Evolutionary conservation across 306 rosid genomes (phyloP).

Genomic region (Potentilla sterilis): DNA sequence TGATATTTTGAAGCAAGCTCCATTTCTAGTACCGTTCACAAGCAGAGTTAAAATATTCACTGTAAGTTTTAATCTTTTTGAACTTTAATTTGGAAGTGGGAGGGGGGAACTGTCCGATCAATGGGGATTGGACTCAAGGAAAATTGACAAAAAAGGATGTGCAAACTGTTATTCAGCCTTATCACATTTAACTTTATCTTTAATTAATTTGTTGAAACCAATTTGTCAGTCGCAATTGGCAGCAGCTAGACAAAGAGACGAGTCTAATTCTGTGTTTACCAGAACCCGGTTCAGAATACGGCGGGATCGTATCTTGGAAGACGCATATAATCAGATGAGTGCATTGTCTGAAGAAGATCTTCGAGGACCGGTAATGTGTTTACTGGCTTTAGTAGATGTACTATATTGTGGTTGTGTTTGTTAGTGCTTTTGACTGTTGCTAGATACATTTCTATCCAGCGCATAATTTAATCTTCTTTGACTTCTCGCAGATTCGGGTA

Average conservation of each 20-base stretch:
- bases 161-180: background rate
- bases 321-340: conserved; percentile 93
- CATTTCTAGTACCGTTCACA: conserved; percentile 93
- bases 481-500: conserved; percentile 74
- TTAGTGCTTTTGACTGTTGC: conserved; percentile 12
- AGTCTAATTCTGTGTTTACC: conserved; percentile 60
- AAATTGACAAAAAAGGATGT: background rate
- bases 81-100: conserved; percentile 19
- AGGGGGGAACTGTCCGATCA: background rate
- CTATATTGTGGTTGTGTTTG: background rate
- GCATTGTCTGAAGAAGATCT: conserved; percentile 91
- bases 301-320: conserved; percentile 89
- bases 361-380: conserved; percentile 66
- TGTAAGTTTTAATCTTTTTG: conserved; percentile 43
- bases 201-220: conserved; percentile 27
- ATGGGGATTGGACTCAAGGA: background rate
- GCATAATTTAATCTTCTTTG: conserved; percentile 12
- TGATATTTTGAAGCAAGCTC: conserved; percentile 90
- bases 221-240: conserved; percentile 89
- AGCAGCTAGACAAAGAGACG: conserved; percentile 71
- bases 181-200: background rate
- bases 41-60: conserved; percentile 97
- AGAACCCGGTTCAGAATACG: conserved; percentile 90
- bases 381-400: conserved; percentile 14
- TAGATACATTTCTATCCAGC: background rate